Base-by-base conservation (phyloP, 371 early-diverging fungal species). In the Mortierella sp. region DNA sequence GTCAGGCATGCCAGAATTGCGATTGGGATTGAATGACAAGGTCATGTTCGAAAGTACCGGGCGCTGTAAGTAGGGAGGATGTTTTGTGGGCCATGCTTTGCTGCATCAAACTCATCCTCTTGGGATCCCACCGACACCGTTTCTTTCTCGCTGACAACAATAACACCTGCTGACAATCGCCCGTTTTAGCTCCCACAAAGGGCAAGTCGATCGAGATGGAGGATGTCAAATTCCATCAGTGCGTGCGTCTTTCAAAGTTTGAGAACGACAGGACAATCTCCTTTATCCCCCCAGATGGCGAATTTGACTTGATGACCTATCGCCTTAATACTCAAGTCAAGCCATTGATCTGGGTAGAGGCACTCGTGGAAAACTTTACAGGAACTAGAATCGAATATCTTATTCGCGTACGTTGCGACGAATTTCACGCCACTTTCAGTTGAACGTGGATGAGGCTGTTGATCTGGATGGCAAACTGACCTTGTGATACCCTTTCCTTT, bases 181-280 rank as follows among this genome's bases (percentile, higher is more conserved):
- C 51, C 41, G 46, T 41, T 19, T 48, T 61, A 79, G 79, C 89
- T 23, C 70, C 90, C 23, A 85, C 91, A 6, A 93, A 93, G 72
- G 93, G 96, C 58, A 98, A 97, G 79, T 94, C 98, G 4, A 93
- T 99, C 34, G 99, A 99, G 69, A 96, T 99, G 96, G 99, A 99
- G 82, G 99, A 99, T 80, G 95, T 97, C 72, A 96, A 97, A 71
- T 99, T 99, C 85, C 99, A 99, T 82, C 99, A 98, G 79, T 98
- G 99, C 80, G 99, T 98, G 34, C 90, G 97, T 12, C 83, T 98
- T 61, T 94, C 95, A 34, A 88, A 94, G 67, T 98, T 98, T 71
- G 98, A 97, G 71, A 94, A 89, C 62, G 97, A 98, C 82, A 93
- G 99, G 52, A 97, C 99, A 7, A 98, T 98, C 61, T 95, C 96